Base-by-base conservation (phyloP, 2,329 filamentous ascomycete genomes). In the Alternaria triticimaculans region DNA sequence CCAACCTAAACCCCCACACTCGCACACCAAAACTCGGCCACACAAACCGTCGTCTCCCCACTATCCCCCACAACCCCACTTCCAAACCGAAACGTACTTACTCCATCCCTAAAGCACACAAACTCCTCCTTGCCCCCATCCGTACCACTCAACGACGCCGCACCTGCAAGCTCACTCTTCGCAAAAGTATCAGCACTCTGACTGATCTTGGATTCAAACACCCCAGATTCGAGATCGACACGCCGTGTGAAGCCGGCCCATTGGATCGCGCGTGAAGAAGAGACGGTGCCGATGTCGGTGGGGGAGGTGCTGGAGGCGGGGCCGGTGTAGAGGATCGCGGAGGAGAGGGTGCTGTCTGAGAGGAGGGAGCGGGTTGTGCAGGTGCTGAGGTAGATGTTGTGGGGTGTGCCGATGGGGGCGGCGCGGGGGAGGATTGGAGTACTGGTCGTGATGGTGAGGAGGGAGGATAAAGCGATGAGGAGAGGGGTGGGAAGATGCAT, bases 11-110 rank as follows among this genome's bases (percentile, higher is more conserved):
- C 41, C 4, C 28, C 43, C 37, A 70, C 54, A 64, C 61, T 63
- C 10, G 56, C 66, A 61, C 69, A 71, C 68, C 68, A 71, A 60
- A 71, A 72, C 41, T 68, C 64, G 9, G 70, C 60, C 50, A 28
- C 62, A 50, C 70, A 71, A 30, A 51, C 57, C 57, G 46, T 61
- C 15, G 54, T 62, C 23, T 57, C 57, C 4, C 28, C 23, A 23
- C 49, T 53, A 14, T 18, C 23, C 21, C 49, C 55, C n/a, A 65
- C 15, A 21, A 65, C 21, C 15, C 60, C 63, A 10, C 44, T 48
- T 9, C 26, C 28, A 65, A 60, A 55, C 33, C 43, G 55, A 50
- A 72, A 65, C 28, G 33, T 58, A 33, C 62, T 64, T 46, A 46
- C 37, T 30, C 67, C 70, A 60, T 72, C 68, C 51, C 53, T 70